These are phyloP conservation scores for Colletotrichum zoysiae DNA, from an alignment of 2,329 filamentous ascomycete genomes.

Conservation along the genomic window DNA sequence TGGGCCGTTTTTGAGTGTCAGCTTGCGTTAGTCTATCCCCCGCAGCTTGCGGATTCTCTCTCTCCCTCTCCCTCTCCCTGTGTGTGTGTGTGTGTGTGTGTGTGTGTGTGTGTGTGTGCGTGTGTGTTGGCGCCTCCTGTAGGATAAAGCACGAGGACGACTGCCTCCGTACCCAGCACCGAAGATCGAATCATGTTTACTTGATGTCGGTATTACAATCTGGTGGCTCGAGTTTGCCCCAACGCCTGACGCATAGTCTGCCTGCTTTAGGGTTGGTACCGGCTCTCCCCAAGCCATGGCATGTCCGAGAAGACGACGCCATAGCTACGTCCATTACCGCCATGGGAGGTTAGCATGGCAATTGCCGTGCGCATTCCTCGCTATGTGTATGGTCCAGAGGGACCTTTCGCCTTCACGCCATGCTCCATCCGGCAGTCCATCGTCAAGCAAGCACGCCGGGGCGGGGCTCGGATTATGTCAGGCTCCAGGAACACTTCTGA, in stretches of 20 bases:
- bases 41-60: not conserved
- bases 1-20: slow-evolving; percentile 38
- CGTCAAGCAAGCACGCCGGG: too few species aligned
- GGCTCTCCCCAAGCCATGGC: not conserved
- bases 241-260: not conserved
- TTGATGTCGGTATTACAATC: too few species aligned
- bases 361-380: slow-evolving; percentile 10
- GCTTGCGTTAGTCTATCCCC: slow-evolving; percentile 14
- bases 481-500: not conserved
- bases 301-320: slow-evolving; percentile 10
- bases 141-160: not conserved
- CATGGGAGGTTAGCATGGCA: not conserved
- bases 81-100: too few species aligned
- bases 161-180: slow-evolving; percentile 6
- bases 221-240: not conserved
- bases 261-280: not conserved
- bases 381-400: not conserved
- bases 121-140: not conserved
- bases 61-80: too few species aligned
- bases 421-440: slow-evolving; percentile 11
- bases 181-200: not conserved
- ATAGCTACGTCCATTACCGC: not conserved
- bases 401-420: not conserved
- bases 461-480: not conserved
- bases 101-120: too few species aligned